Conservation (phyloP, 2,329 filamentous ascomycete species). For the Penicillium sp. region DNA sequence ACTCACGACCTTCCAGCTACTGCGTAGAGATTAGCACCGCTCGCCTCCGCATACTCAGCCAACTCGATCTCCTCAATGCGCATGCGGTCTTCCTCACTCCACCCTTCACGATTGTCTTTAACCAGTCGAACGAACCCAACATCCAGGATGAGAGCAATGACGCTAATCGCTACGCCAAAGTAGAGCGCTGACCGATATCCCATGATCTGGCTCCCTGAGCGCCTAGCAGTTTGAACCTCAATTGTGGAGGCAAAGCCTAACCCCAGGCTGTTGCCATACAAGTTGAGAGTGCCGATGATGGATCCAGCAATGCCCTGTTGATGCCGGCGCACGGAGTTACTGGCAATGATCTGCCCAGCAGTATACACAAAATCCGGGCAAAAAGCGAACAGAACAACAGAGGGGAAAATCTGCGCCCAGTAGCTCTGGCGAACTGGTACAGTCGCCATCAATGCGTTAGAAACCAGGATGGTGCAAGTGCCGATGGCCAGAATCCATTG, state of each 20-base stretch:
- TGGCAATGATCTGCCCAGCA: conserved; percentile 56
- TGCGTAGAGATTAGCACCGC: conserved; percentile 4
- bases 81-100: conserved; percentile 23
- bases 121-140: conserved; percentile 33
- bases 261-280: conserved; percentile 47
- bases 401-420: conserved; percentile 48
- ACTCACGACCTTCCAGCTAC: not conserved
- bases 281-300: conserved; percentile 50
- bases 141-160: conserved; percentile 31
- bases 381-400: conserved; percentile 37
- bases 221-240: conserved; percentile 29
- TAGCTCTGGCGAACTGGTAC: conserved; percentile 50
- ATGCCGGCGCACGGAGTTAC: conserved; percentile 50
- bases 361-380: conserved; percentile 55
- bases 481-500: conserved; percentile 54
- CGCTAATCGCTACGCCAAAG: conserved; percentile 34
- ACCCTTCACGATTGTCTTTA: conserved; percentile 38
- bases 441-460: conserved; percentile 45
- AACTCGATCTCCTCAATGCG: conserved; percentile 16
- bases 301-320: conserved; percentile 56
- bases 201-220: conserved; percentile 17
- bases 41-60: conserved; percentile 11
- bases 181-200: conserved; percentile 37
- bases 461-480: conserved; percentile 29
- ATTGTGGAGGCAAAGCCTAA: conserved; percentile 49